Base-by-base conservation (phyloP, 345 rosid genomes). In the Combretum micranthum region DNA sequence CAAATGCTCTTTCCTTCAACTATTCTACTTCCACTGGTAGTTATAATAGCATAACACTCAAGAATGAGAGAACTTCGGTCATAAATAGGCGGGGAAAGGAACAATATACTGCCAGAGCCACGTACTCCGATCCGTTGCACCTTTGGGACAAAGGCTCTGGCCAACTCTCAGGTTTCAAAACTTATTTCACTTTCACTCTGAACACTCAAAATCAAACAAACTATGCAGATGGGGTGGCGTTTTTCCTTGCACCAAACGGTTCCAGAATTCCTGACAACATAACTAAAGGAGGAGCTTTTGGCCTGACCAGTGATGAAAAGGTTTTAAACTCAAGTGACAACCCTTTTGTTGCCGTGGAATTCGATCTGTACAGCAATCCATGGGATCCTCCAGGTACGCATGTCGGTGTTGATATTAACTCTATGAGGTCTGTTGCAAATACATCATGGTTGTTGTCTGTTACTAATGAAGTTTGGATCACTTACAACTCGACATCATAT, bases 111-210 rank as follows among this genome's bases (percentile, higher is more conserved):
- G 63, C 52, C 20, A 42, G 69, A 51, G 57, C 45, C 45, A 64
- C 56, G 9, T 57, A 57, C 37, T 4, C 44, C 2, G 12, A 17
- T 2, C 56, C 62, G 8, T 2, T 64, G 32, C 69, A 32, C n/a
- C 69, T 64, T n/a, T 64, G 63, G 63, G 69, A 64, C 45, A 25
- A 44, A 2, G 56, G 19, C 32, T 56, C 69, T 0, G 22, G 69
- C 10, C 50, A 25, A 14, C 44, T 52, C 12, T 49, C 69, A 3
- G 44, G 45, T 37, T 57, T 64, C 57, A 13, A 2, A 12, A 64
- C 69, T 13, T 32, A 45, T 44, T 64, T 64, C 51, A 19, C 63
- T n/a, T 57, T 44, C 56, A 18, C 0, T 46, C 22, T 57, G 57
- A 9, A 50, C 20, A 43, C 63, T 0, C 12, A 2, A 4, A 23